Percentiles rank a stretch among this genome's conserved stretches.
Evolutionary conservation across 495 filamentous ascomycete species (phyloP).

Genomic region (Pseudevernia furfuracea): DNA sequence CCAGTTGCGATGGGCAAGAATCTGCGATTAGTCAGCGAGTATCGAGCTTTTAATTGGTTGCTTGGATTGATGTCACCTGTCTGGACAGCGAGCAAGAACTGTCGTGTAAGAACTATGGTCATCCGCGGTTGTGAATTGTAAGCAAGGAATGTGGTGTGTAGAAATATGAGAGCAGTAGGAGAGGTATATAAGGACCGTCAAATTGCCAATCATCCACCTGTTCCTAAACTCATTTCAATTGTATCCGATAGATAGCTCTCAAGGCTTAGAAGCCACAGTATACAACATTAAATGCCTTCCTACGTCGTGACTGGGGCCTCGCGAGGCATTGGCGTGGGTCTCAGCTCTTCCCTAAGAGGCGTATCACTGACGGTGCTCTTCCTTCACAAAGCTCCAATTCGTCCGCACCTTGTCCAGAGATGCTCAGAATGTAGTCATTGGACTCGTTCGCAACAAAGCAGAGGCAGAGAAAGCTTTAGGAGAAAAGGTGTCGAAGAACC

Average conservation of each 20-base stretch:
- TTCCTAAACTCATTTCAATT: neutral
- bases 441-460: constrained; percentile 33
- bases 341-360: constrained; percentile 19
- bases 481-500: neutral
- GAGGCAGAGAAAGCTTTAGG: constrained; percentile 19
- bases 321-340: constrained; percentile 36
- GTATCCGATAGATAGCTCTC: neutral
- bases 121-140: neutral
- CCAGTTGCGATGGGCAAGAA: neutral
- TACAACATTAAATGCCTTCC: constrained; percentile 27
- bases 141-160: neutral
- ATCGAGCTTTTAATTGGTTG: neutral
- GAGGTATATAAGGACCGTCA: neutral
- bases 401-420: constrained; percentile 24
- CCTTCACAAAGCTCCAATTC: constrained; percentile 12
- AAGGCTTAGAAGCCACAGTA: neutral
- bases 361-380: neutral
- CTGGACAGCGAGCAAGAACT: neutral
- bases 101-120: neutral
- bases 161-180: neutral
- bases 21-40: neutral
- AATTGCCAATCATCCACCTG: neutral
- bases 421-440: constrained; percentile 33
- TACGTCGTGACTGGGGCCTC: constrained; percentile 36
- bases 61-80: neutral